These are phyloP conservation scores for Blastocrithidia nonstop DNA, from an alignment of 208 protist species.

Conservation along the genomic window DNA sequence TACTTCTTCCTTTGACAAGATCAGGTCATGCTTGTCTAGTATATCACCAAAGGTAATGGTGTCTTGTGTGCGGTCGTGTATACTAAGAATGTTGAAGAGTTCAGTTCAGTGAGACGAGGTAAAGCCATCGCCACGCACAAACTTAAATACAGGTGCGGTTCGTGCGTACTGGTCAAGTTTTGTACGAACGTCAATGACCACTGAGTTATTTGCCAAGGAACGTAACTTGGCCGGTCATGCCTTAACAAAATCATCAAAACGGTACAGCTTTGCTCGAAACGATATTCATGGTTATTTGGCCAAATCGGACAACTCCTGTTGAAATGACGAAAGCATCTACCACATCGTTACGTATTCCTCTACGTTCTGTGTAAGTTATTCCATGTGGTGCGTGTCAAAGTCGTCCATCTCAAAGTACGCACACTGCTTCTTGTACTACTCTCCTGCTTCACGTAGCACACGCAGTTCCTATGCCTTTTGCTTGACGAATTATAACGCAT, in stretches of 20 bases:
- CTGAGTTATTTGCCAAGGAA: slow-evolving; percentile 50
- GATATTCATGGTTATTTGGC: slow-evolving; percentile 85
- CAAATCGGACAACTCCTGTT: slow-evolving; percentile 65
- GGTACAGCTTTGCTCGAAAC: slow-evolving; percentile 85
- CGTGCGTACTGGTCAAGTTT: slow-evolving; percentile 77
- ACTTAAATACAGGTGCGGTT: slow-evolving; percentile 82
- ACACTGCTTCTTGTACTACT: slow-evolving; percentile 78
- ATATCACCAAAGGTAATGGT: slow-evolving; percentile 87
- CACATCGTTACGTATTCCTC: slow-evolving; percentile 74
- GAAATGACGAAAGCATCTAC: slow-evolving; percentile 77
- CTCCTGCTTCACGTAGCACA: slow-evolving; percentile 33
- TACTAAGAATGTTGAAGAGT: slow-evolving; percentile 81
- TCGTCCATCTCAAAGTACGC: slow-evolving; percentile 86
- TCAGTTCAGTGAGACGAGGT: slow-evolving; percentile 90
- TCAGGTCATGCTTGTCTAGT: slow-evolving; percentile 48
- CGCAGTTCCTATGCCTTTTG: slow-evolving; percentile 73
- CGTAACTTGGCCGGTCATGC: slow-evolving; percentile 85
- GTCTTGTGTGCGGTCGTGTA: slow-evolving; percentile 70
- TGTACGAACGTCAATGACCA: slow-evolving; percentile 77
- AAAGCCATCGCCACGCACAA: slow-evolving; percentile 91
- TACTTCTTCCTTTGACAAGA: slow-evolving; percentile 57
- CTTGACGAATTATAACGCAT: slow-evolving; percentile 63
- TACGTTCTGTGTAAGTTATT: slow-evolving; percentile 75
- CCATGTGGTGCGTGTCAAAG: slow-evolving; percentile 57
- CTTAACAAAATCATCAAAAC: slow-evolving; percentile 92